Evolutionary conservation across 345 rosid genomes (phyloP).

Genomic region (Cardamine occulta): DNA sequence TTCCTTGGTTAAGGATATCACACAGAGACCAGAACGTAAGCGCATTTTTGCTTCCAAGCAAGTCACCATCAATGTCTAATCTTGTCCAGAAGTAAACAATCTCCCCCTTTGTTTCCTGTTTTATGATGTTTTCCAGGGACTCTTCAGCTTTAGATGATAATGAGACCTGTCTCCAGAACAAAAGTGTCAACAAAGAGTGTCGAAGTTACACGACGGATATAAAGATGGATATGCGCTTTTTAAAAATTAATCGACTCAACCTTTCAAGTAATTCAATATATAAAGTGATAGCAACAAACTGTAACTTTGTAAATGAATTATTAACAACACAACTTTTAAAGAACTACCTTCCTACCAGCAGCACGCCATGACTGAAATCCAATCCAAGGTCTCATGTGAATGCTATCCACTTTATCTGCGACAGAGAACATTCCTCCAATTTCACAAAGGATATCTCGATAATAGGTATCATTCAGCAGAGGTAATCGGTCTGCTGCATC

Average conservation of each 20-base stretch:
- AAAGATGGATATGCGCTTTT: slow-evolving; percentile 5
- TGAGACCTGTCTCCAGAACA: slow-evolving; percentile 55
- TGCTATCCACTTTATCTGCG: slow-evolving; percentile 85
- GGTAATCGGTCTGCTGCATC: slow-evolving; percentile 85
- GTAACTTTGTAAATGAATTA: slow-evolving; percentile 7
- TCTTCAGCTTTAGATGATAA: slow-evolving; percentile 65
- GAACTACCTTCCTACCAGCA: slow-evolving; percentile 91
- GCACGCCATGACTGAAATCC: slow-evolving; percentile 99
- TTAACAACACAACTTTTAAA: slow-evolving; percentile 34
- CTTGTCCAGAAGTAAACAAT: slow-evolving; percentile 71
- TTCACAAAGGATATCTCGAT: slow-evolving; percentile 78
- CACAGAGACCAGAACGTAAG: slow-evolving; percentile 81
- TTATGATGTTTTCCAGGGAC: slow-evolving; percentile 61
- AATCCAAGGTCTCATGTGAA: slow-evolving; percentile 98
- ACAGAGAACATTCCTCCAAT: slow-evolving; percentile 96
- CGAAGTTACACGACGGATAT: background rate
- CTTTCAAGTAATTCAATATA: slow-evolving; percentile 1
- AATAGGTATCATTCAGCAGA: slow-evolving; percentile 66
- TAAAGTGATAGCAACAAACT: background rate
- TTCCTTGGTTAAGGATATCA: slow-evolving; percentile 70
- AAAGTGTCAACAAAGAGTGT: slow-evolving; percentile 14
- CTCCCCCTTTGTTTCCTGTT: slow-evolving; percentile 64
- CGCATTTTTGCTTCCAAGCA: slow-evolving; percentile 45
- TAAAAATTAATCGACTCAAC: slow-evolving; percentile 4
- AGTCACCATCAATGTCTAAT: slow-evolving; percentile 56